phyloP scores from a whole-genome alignment of 164 flowering plant genomes.

The Berberis vulgaris region DNA sequence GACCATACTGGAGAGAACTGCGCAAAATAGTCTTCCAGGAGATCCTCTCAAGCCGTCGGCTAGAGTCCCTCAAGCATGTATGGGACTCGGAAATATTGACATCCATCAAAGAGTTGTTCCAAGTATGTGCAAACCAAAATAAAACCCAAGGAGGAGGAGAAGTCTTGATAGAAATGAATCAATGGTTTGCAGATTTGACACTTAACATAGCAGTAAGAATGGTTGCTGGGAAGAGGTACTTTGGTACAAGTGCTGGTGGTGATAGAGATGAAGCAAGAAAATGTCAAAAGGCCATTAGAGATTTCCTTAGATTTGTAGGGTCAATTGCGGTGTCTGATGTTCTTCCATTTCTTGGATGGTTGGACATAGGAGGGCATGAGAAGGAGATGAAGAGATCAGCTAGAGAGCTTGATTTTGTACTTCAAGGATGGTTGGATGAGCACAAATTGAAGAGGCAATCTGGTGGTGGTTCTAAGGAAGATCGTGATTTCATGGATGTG shows the following conservation, averaged over 20 bases:
- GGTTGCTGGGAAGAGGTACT: slow-evolving; percentile 12
- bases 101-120: slow-evolving; percentile 2
- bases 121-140: not conserved
- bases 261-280: not conserved
- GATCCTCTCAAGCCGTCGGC: slow-evolving; percentile 1
- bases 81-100: not conserved
- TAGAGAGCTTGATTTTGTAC: slow-evolving; percentile 16
- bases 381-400: slow-evolving; percentile 26
- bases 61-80: not conserved
- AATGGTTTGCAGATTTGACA: slow-evolving; percentile 9
- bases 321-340: slow-evolving; percentile 18
- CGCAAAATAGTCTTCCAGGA: slow-evolving; percentile 5
- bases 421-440: slow-evolving; percentile 24
- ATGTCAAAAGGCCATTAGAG: not conserved
- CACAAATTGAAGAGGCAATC: slow-evolving; percentile 8
- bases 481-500: slow-evolving; percentile 22
- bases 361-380: slow-evolving; percentile 30
- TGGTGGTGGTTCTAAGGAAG: not conserved
- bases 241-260: not conserved
- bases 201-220: slow-evolving; percentile 4
- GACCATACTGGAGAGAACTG: not conserved
- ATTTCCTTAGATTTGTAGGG: not conserved
- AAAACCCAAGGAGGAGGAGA: not conserved
- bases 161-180: slow-evolving; percentile 4
- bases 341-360: slow-evolving; percentile 22